A percentile compares a stretch with the other conserved stretches of the same genome.
These are phyloP conservation scores for Umbelopsis sp. DNA, from an alignment of 371 early-diverging fungal species.

Conservation along the genomic window DNA sequence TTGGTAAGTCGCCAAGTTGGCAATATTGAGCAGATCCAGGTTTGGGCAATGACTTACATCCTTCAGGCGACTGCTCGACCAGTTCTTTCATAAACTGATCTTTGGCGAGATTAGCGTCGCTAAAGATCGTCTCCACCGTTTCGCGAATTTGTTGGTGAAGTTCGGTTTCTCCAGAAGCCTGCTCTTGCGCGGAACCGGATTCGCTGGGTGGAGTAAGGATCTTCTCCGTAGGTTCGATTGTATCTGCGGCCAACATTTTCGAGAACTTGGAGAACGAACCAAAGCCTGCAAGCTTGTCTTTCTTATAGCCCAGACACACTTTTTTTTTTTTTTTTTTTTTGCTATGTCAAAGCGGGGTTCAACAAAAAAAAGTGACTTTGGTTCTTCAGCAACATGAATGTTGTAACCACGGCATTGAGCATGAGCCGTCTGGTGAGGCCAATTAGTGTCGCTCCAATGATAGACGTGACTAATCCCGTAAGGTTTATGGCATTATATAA, in stretches of 20 bases:
- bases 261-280: neutral
- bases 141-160: neutral
- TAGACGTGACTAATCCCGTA: conserved; percentile 76
- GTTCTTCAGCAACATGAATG: neutral
- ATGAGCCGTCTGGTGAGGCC: conserved; percentile 38
- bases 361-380: neutral
- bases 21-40: neutral
- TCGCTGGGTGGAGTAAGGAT: neutral
- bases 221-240: neutral
- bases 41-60: conserved; percentile 32
- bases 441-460: conserved; percentile 82
- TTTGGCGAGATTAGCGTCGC: conserved; percentile 41
- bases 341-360: conserved; percentile 1
- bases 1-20: neutral
- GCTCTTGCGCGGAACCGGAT: neutral
- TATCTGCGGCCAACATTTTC: neutral
- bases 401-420: neutral
- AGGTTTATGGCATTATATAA: conserved; percentile 12
- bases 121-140: conserved; percentile 33
- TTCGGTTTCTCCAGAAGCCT: neutral
- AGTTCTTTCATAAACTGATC: conserved; percentile 50
- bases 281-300: neutral
- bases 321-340: neutral
- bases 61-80: conserved; percentile 43
- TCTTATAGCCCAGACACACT: no score